Percentiles rank a stretch among this genome's conserved stretches.
These are phyloP conservation scores for Macrophomina phaseolina DNA, from an alignment of 2,329 filamentous ascomycete species.

Conservation along the genomic window DNA sequence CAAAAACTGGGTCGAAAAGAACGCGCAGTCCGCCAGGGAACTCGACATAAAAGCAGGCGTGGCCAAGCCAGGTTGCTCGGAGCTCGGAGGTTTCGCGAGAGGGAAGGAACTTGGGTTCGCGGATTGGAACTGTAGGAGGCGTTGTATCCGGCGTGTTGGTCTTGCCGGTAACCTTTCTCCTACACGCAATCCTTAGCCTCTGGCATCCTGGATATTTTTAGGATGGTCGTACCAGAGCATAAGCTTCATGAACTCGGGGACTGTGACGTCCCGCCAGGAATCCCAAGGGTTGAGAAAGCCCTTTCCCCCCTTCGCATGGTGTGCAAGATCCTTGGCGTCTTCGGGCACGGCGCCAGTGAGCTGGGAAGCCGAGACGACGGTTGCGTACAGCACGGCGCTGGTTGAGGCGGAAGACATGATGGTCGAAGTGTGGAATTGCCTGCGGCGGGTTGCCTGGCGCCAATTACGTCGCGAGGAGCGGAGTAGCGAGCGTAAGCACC, in stretches of 20 bases:
- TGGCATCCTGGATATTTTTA: background rate
- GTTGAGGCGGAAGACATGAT: conserved; percentile 38
- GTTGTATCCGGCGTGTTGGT: conserved; percentile 65
- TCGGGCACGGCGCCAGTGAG: conserved; percentile 49
- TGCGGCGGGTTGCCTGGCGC: background rate
- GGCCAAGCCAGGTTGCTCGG: conserved; percentile 91
- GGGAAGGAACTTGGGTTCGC: conserved; percentile 69
- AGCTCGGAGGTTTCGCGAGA: conserved; percentile 65
- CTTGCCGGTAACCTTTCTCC: conserved; percentile 57
- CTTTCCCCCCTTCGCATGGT: conserved; percentile 60
- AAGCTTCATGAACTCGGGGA: conserved; percentile 41
- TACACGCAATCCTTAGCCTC: conserved; percentile 31
- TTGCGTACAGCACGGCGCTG: conserved; percentile 47
- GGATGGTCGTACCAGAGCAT: conserved; percentile 46
- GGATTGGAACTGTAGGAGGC: conserved; percentile 69
- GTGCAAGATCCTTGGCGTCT: conserved; percentile 52
- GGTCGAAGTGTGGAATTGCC: conserved; percentile 27
- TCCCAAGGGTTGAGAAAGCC: conserved; percentile 65
- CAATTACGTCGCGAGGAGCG: conserved; percentile 19
- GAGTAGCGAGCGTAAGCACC: conserved; percentile 15
- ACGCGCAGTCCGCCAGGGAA: conserved; percentile 86
- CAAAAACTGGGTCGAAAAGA: conserved; percentile 92
- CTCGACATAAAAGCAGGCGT: conserved; percentile 92
- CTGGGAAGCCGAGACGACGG: conserved; percentile 46
- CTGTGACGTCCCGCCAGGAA: conserved; percentile 52